Conservation (phyloP, 2,329 filamentous ascomycete genomes). For the Colletotrichum orchidophilum region DNA sequence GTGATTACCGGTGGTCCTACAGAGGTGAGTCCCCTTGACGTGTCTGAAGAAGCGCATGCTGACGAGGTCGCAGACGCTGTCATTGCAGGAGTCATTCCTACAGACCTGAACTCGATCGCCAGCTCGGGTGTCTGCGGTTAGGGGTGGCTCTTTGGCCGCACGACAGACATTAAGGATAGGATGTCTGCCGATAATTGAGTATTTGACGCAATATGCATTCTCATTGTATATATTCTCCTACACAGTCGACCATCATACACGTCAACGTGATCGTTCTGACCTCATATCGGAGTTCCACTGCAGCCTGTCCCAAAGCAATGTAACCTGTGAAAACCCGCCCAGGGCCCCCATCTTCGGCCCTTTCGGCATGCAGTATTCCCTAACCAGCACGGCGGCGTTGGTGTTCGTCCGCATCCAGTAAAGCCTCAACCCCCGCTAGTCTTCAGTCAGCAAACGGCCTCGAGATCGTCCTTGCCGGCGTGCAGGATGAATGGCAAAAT, state of each 20-base stretch:
- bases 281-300: background rate
- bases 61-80: slow-evolving; percentile 14
- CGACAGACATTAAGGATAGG: background rate
- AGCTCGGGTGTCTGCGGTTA: slow-evolving; percentile 20
- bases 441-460: slow-evolving; percentile 8
- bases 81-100: slow-evolving; percentile 28
- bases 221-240: background rate
- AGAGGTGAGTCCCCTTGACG: slow-evolving; percentile 10
- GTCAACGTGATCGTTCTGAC: background rate
- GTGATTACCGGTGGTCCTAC: slow-evolving; percentile 44
- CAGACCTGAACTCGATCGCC: slow-evolving; percentile 26
- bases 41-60: background rate
- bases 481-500: background rate
- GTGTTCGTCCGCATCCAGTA: background rate
- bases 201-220: background rate
- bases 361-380: background rate
- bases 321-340: background rate
- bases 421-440: background rate
- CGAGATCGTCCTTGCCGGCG: slow-evolving; percentile 1
- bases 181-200: too few species aligned
- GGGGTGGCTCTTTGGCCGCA: background rate
- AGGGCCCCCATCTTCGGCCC: background rate
- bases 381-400: background rate
- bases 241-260: background rate
- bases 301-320: background rate